These are phyloP conservation scores for Capronia coronata DNA, from an alignment of 2,329 filamentous ascomycete species.

Conservation along the genomic window DNA sequence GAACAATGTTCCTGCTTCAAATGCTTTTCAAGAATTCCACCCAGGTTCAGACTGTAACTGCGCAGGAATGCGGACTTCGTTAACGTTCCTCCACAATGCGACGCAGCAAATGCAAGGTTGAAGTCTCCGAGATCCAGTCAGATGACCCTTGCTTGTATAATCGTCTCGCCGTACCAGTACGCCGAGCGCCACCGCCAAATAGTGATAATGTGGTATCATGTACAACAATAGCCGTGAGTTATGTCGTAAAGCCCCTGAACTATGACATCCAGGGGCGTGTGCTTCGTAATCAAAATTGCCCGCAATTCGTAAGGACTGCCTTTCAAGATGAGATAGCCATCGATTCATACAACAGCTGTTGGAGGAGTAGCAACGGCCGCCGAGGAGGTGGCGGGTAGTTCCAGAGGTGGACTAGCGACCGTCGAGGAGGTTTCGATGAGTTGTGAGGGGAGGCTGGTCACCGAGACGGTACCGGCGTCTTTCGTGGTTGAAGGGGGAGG, in stretches of 20 bases:
- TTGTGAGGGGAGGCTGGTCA: slow-evolving; percentile 18
- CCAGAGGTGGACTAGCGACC: slow-evolving; percentile 1
- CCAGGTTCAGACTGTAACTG: not conserved
- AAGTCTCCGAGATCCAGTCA: not conserved
- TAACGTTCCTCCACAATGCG: slow-evolving; percentile 4
- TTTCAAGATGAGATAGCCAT: not conserved
- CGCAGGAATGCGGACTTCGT: not conserved
- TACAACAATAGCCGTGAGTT: slow-evolving; percentile 17
- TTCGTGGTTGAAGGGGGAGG: slow-evolving; percentile 19
- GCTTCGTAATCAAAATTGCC: not conserved
- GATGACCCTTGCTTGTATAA: slow-evolving; percentile 8
- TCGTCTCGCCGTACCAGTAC: slow-evolving; percentile 17
- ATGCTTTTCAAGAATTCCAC: slow-evolving; percentile 16
- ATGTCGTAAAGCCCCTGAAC: slow-evolving; percentile 14
- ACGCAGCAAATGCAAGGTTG: slow-evolving; percentile 2
- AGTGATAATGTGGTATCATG: slow-evolving; percentile 22
- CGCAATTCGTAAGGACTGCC: not conserved
- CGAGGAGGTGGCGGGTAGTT: slow-evolving; percentile 6
- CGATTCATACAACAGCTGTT: slow-evolving; percentile 9
- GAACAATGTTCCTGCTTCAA: no score
- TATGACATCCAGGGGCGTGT: not conserved
- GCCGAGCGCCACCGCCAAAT: slow-evolving; percentile 21
- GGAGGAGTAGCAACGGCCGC: slow-evolving; percentile 9
- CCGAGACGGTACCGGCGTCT: slow-evolving; percentile 9
- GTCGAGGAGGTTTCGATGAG: slow-evolving; percentile 11